These are phyloP conservation scores for Chlamydomonas sp. DNA, from an alignment of 139 green algal species.

Conservation along the genomic window DNA sequence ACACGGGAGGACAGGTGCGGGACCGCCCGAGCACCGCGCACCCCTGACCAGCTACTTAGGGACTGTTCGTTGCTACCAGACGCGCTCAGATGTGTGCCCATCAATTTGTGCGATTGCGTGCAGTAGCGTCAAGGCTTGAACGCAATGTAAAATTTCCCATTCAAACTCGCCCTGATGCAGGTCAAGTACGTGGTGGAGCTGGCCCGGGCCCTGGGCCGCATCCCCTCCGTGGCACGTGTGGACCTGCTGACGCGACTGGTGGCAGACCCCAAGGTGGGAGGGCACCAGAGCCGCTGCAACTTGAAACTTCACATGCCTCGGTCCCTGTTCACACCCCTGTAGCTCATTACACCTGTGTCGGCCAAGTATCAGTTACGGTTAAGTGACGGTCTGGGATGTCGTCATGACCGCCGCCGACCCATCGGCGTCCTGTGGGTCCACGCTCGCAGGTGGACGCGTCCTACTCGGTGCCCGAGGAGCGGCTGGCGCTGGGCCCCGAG, in stretches of 20 bases:
- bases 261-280: slow-evolving; percentile 56
- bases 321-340: too few relatives aligned
- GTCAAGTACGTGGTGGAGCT: slow-evolving; percentile 98
- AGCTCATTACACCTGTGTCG: too few relatives aligned
- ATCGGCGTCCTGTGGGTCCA: not conserved
- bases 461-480: slow-evolving; percentile 85
- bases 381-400: too few relatives aligned
- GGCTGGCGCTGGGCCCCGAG: slow-evolving; percentile 46
- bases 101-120: too few relatives aligned
- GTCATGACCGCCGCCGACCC: too few relatives aligned
- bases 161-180: slow-evolving; percentile 33
- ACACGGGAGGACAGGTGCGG: slow-evolving; percentile 91
- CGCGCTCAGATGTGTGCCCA: too few relatives aligned
- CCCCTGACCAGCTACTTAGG: too few relatives aligned
- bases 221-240: slow-evolving; percentile 92
- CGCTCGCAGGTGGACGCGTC: slow-evolving; percentile 63
- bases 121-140: too few relatives aligned
- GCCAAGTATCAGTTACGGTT: too few relatives aligned
- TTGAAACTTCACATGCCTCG: not conserved
- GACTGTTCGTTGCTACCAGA: too few relatives aligned
- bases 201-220: slow-evolving; percentile 82
- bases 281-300: not conserved
- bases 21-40: not conserved
- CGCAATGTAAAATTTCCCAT: too few relatives aligned
- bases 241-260: slow-evolving; percentile 94